phyloP scores from a whole-genome alignment of 257 asterid species.

The Cinchona pubescens region DNA sequence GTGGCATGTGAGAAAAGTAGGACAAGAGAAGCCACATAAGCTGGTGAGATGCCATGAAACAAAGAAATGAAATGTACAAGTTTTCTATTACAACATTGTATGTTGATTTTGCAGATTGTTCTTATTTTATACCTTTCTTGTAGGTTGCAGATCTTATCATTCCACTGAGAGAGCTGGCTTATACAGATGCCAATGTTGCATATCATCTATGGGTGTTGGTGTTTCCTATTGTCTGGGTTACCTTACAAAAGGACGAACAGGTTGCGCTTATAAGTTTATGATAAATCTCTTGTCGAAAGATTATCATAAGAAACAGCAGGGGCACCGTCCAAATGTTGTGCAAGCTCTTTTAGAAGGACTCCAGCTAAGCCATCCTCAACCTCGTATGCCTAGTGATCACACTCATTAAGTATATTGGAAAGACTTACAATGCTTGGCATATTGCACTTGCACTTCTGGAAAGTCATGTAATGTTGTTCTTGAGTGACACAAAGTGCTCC shows the following conservation, averaged over 20 bases:
- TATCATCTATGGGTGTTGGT: slow-evolving; percentile 97
- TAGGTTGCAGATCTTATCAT: slow-evolving; percentile 90
- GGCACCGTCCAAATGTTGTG: slow-evolving; percentile 92
- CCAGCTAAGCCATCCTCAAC: slow-evolving; percentile 98
- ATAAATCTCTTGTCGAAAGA: slow-evolving; percentile 87
- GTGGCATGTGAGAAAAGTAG: no score
- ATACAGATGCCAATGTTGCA: slow-evolving; percentile 90
- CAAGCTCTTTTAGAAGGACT: slow-evolving; percentile 99
- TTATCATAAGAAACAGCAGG: slow-evolving; percentile 96
- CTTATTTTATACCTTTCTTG: slow-evolving; percentile 16
- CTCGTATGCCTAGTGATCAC: slow-evolving; percentile 99
- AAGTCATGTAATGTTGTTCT: slow-evolving; percentile 93
- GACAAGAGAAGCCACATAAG: no score
- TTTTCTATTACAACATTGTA: neutral
- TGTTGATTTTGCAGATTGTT: neutral
- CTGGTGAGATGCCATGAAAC: no score
- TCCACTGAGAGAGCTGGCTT: slow-evolving; percentile 95
- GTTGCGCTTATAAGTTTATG: slow-evolving; percentile 94
- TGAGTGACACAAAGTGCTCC: slow-evolving; percentile 88
- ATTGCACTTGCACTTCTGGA: slow-evolving; percentile 85
- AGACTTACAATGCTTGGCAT: slow-evolving; percentile 99
- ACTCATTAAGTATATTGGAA: slow-evolving; percentile 89
- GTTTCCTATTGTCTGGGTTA: slow-evolving; percentile 99
- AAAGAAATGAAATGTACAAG: no score
- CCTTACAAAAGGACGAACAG: slow-evolving; percentile 95